A percentile compares a stretch with the other conserved stretches of the same genome.
Conservation (phyloP, 129 eudicot genomes). For the sunflower (Helianthus annuus) region HanXRQr2.0-SUNRISE NC_035447.2:155332557-155333056, state of each 20-base stretch:
- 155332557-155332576: not conserved
- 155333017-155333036: no score
- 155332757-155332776: slow-evolving; percentile 62
- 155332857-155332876: not conserved
- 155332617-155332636: slow-evolving; percentile 67
- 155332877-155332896: not conserved
- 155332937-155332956: not conserved
- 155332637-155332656: slow-evolving; percentile 60
- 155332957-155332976: not conserved
- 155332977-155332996: not conserved
- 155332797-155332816: slow-evolving; percentile 57
- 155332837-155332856: slow-evolving; percentile 77
- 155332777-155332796: slow-evolving; percentile 83
- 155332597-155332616: slow-evolving; percentile 90
- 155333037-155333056: no score
- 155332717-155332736: not conserved
- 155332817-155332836: slow-evolving; percentile 82
- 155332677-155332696: slow-evolving; percentile 54
- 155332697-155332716: slow-evolving; percentile 52
- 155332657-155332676: slow-evolving; percentile 54
- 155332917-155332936: not conserved
- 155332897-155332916: slow-evolving; percentile 1
- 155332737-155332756: not conserved
- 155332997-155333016: no score
- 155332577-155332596: not conserved